Conservation (phyloP, 345 rosid genomes). For the Ailanthus altissimus region DNA sequence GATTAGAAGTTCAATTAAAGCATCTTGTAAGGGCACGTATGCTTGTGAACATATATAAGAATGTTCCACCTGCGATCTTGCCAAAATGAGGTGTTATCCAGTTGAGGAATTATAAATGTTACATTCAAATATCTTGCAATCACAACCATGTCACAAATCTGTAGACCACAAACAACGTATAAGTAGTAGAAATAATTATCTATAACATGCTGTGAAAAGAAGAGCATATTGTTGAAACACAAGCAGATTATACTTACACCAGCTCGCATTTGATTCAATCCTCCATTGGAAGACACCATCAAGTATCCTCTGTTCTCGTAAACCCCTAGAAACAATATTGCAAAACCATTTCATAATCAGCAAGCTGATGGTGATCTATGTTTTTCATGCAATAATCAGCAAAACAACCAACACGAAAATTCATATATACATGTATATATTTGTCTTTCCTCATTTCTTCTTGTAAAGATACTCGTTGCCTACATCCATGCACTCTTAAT, state of each 20-base stretch:
- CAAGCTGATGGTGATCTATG: too few relatives aligned
- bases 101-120: conserved; percentile 39
- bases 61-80: conserved; percentile 29
- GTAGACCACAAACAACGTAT: neutral
- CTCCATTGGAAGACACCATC: conserved; percentile 39
- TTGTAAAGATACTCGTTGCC: too few relatives aligned
- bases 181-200: neutral
- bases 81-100: conserved; percentile 44
- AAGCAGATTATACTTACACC: conserved; percentile 26
- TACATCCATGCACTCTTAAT: too few relatives aligned
- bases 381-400: too few relatives aligned
- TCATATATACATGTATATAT: too few relatives aligned
- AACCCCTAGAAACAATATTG: neutral
- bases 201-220: neutral
- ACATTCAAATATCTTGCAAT: conserved; percentile 37
- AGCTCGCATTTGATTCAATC: conserved; percentile 42
- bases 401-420: too few relatives aligned
- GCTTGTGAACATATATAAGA: neutral
- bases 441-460: too few relatives aligned
- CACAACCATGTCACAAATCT: neutral
- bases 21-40: neutral
- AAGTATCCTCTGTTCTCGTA: conserved; percentile 25
- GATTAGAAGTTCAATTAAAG: neutral
- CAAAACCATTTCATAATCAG: neutral
- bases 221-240: neutral